Conservation (phyloP, 257 asterid species). For the Nicotiana benthamiana region DNA sequence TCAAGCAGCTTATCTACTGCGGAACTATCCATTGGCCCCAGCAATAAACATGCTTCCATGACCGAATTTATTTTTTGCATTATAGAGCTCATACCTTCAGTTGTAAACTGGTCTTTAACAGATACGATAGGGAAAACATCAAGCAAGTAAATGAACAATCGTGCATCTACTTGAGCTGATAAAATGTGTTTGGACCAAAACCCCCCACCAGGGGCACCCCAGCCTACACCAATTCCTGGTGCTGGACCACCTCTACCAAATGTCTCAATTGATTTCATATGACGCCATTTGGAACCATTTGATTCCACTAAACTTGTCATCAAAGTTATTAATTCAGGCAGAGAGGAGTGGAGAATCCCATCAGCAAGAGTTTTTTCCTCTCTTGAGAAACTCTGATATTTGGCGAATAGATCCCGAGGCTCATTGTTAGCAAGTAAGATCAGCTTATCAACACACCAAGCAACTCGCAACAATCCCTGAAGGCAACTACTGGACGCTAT, state of each 20-base stretch:
- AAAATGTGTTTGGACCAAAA: constrained; percentile 65
- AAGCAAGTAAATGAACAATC: constrained; percentile 50
- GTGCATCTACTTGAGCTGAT: constrained; percentile 64
- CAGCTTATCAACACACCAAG: constrained; percentile 54
- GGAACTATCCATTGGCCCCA: constrained; percentile 48
- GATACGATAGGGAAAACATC: constrained; percentile 25
- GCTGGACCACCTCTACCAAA: constrained; percentile 96
- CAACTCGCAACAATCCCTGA: constrained; percentile 63
- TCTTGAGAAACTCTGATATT: constrained; percentile 17
- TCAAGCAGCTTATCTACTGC: constrained; percentile 50
- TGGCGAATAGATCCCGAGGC: constrained; percentile 24
- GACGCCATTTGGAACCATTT: constrained; percentile 33
- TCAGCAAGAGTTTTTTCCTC: constrained; percentile 59
- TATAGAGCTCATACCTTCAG: constrained; percentile 20
- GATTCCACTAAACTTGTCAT: constrained; percentile 29
- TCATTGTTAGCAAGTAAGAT: constrained; percentile 50
- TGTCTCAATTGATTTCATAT: constrained; percentile 38
- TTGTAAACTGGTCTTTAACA: constrained; percentile 21
- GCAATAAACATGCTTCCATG: constrained; percentile 45
- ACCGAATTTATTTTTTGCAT: constrained; percentile 46
- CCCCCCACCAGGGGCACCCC: constrained; percentile 96
- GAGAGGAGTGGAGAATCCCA: constrained; percentile 56
- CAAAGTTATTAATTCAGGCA: constrained; percentile 34
- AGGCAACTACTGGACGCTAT: constrained; percentile 73
- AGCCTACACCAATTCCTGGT: constrained; percentile 96